Conservation (phyloP, 768 basidiomycete genomes). For the Dictyophora rubrovolvata region DNA sequence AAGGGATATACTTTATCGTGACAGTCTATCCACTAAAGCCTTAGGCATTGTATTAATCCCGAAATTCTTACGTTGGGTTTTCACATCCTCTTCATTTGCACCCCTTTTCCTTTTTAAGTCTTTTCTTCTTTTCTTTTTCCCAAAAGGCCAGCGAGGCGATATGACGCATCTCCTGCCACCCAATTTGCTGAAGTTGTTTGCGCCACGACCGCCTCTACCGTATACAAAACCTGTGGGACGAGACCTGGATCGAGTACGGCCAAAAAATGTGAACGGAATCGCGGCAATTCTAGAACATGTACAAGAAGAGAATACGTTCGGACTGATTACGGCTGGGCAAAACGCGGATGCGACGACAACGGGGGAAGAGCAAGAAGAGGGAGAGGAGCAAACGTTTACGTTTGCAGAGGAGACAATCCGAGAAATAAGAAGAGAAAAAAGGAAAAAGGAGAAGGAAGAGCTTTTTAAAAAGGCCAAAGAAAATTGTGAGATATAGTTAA, state of each 20-base stretch:
- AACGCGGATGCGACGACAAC: conserved; percentile 15
- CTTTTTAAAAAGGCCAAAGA: conserved; percentile 76
- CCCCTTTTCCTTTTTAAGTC: not conserved
- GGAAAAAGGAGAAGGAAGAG: conserved; percentile 65
- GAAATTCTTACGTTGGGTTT: too few relatives aligned
- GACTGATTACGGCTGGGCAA: conserved; percentile 46
- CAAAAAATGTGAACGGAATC: conserved; percentile 70
- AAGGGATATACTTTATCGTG: too few relatives aligned
- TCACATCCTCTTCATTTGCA: too few relatives aligned
- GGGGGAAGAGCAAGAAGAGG: conserved; percentile 69
- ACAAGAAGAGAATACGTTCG: conserved; percentile 67
- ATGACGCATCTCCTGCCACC: conserved; percentile 82
- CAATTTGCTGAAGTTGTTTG: conserved; percentile 93
- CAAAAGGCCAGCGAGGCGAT: not conserved
- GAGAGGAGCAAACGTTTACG: conserved; percentile 72
- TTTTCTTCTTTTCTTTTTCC: not conserved
- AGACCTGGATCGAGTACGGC: conserved; percentile 64
- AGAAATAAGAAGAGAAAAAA: conserved; percentile 65
- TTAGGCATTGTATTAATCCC: too few relatives aligned
- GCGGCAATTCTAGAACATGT: conserved; percentile 61
- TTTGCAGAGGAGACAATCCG: conserved; percentile 76
- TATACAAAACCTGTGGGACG: conserved; percentile 78
- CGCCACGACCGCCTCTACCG: conserved; percentile 82
- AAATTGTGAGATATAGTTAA: conserved; percentile 52
- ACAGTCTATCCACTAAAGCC: not conserved